Base-by-base conservation (phyloP, 106 monocot species). In the Phalaenopsis aphrodite region DNA sequence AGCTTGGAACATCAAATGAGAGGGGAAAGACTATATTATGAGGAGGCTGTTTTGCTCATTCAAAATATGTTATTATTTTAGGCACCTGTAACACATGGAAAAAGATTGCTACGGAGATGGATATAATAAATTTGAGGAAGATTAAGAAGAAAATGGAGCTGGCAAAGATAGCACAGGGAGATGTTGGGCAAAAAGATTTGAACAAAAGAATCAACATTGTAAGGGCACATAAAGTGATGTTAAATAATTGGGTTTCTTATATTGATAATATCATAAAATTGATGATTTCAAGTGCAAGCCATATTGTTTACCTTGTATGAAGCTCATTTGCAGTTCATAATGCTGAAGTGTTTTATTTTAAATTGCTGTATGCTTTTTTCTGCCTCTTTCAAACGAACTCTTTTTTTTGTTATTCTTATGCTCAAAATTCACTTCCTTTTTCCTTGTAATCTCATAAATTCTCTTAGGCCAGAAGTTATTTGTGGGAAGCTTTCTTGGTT, bases 381-480 rank as follows among this genome's bases (percentile, higher is more conserved):
- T 11, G 17, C 41, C 42, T 45, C 57, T 1, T 11, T 9, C 11
- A 48, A 9, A 69, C 36, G 21, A 37, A 12, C 21, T 46, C n/a
- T 69, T 30, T 5, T 5, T 49, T 42, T 37, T 69, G 8, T 3
- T 17, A 2, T 41, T 64, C 41, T n/a, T 19, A 3, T 3, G 41
- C 8, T 7, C 19, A 45, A 66, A 58, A 4, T 21, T 57, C 41
- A 79, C 37, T 69, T 45, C 4, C 1, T 71, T n/a, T 69, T 16
- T 6, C 1, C 38, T 82, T 8, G 36, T 15, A 42, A 12, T 37
- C 46, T 56, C 69, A 39, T 64, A 64, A 75, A 48, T 55, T 41
- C 56, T 77, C 61, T 15, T 79, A 92, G 92, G 87, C 65, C 86
- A 79, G 79, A 92, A 83, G 23, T 39, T 89, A 77, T 78, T 78